phyloP scores from a whole-genome alignment of 345 rosid species.

The Pistacia integerrima region DNA sequence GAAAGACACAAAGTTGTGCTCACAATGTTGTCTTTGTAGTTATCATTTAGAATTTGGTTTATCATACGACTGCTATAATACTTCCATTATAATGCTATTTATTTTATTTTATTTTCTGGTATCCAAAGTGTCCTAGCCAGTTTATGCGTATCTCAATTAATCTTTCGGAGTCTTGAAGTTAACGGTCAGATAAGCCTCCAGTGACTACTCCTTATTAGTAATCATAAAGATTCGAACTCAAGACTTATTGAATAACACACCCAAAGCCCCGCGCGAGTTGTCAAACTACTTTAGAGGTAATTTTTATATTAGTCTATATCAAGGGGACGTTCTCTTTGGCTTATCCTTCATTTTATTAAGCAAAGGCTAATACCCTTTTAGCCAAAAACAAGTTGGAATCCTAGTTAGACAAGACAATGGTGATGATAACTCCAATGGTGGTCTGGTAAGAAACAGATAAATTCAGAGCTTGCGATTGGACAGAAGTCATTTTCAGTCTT shows the following conservation, averaged over 20 bases:
- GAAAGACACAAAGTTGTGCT: neutral
- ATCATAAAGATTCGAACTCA: too few relatives aligned
- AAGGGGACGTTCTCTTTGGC: neutral
- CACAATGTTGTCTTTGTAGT: neutral
- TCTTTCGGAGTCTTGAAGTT: too few relatives aligned
- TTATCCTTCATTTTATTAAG: constrained; percentile 2
- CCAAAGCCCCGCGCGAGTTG: too few relatives aligned
- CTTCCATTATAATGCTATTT: too few relatives aligned
- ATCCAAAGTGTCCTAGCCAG: too few relatives aligned
- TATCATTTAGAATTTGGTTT: neutral
- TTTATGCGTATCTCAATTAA: fast-evolving
- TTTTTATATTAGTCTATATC: too few relatives aligned
- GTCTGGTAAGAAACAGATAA: neutral
- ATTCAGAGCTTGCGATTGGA: neutral
- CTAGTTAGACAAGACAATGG: constrained; percentile 3
- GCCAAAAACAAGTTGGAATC: neutral
- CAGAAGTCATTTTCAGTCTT: neutral
- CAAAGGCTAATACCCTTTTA: neutral
- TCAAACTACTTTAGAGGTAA: too few relatives aligned
- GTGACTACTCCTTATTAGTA: too few relatives aligned
- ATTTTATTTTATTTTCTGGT: too few relatives aligned
- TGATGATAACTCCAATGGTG: neutral
- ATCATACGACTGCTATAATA: too few relatives aligned
- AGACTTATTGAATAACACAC: too few relatives aligned
- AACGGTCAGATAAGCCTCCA: too few relatives aligned